phyloP scores from a whole-genome alignment of 2,329 filamentous ascomycete species.

The Monilinia laxa region DNA sequence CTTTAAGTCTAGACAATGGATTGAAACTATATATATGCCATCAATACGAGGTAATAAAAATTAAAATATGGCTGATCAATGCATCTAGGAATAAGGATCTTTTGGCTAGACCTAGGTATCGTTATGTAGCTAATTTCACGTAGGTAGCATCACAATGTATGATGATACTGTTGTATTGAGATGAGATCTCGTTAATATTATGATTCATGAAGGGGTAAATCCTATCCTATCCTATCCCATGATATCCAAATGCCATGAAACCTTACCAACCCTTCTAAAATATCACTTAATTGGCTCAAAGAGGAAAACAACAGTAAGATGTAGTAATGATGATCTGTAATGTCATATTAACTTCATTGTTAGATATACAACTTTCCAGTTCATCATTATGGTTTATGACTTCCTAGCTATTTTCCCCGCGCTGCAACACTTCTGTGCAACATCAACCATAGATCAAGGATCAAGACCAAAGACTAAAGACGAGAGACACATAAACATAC shows the following conservation, averaged over 20 bases:
- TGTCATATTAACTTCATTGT: too few species aligned
- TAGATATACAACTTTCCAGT: too few species aligned
- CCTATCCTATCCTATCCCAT: not conserved
- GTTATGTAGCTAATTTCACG: too few species aligned
- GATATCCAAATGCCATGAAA: not conserved
- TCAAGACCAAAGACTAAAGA: too few species aligned
- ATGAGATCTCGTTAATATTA: conserved; percentile 1
- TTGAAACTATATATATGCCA: not conserved
- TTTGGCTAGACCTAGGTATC: too few species aligned
- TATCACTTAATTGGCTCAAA: not conserved
- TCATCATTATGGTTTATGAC: too few species aligned
- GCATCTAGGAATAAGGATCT: not conserved
- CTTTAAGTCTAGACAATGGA: not conserved
- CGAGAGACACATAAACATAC: too few species aligned
- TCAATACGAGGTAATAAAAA: not conserved
- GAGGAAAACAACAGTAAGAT: not conserved
- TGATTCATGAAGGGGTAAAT: conserved; percentile 14
- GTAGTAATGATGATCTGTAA: too few species aligned
- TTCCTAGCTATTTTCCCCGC: too few species aligned
- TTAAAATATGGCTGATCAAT: not conserved
- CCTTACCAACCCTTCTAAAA: not conserved
- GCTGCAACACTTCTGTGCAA: too few species aligned
- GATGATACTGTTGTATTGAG: not conserved
- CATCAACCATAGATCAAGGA: too few species aligned
- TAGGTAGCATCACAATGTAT: too few species aligned